A percentile compares a stretch with the other conserved stretches of the same genome.
Conservation (phyloP, 2,329 filamentous ascomycete species). For the Alternaria novae-zelandiae region DNA sequence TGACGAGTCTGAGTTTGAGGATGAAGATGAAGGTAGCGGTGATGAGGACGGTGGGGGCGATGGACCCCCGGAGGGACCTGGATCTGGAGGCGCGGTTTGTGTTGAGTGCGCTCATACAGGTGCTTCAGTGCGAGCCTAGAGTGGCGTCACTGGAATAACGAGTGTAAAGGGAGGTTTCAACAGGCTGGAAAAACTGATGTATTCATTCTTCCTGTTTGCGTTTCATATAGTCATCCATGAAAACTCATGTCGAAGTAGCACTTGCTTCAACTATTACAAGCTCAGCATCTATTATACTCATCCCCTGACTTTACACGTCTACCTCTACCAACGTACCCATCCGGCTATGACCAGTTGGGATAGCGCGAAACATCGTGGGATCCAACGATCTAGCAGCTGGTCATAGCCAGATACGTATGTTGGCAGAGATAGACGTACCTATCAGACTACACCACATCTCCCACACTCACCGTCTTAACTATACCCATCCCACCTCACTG, state of each 20-base stretch:
- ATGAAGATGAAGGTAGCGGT: background rate
- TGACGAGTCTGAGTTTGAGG: background rate
- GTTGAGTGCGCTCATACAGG: background rate
- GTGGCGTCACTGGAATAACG: background rate
- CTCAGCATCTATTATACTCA: background rate
- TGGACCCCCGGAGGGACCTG: background rate
- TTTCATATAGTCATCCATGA: background rate
- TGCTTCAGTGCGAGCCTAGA: background rate
- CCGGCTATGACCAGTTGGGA: background rate
- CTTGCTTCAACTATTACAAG: background rate
- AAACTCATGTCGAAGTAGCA: background rate
- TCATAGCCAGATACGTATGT: background rate
- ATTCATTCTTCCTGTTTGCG: background rate
- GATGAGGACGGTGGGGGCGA: background rate
- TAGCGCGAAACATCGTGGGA: background rate
- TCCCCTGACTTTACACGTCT: background rate
- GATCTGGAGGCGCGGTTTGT: background rate
- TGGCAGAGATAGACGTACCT: background rate
- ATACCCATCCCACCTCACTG: conserved; percentile 6
- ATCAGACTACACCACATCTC: background rate
- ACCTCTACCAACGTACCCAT: background rate
- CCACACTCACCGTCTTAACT: background rate
- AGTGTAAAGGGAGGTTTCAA: background rate
- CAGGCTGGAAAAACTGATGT: background rate
- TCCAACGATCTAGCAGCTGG: background rate